These are phyloP conservation scores for Kwoniella bestiolae DNA, from an alignment of 768 basidiomycete species.

Conservation along the genomic window DNA sequence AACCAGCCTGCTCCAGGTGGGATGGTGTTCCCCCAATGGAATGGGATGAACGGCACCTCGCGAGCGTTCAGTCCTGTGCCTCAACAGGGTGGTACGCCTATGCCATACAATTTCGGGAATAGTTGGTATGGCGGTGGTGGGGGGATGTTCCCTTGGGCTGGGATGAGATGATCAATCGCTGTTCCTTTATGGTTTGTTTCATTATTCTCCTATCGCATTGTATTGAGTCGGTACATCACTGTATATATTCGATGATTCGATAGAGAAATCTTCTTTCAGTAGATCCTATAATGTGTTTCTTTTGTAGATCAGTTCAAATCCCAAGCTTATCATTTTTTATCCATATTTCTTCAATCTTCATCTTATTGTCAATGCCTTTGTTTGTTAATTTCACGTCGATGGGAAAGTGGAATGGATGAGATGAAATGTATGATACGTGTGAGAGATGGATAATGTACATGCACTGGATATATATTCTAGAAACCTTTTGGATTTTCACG, in stretches of 20 bases:
- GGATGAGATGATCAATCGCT: conserved; percentile 22
- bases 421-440: not conserved
- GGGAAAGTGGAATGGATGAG: not conserved
- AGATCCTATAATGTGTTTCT: not conserved
- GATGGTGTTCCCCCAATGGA: conserved; percentile 1
- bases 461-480: conserved; percentile 58
- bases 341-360: not conserved
- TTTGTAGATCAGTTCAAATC: not conserved
- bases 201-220: no score
- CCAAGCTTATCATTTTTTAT: not conserved
- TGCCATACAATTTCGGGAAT: conserved; percentile 20
- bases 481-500: conserved; percentile 91
- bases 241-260: no score
- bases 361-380: no score
- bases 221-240: no score
- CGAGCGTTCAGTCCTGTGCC: conserved; percentile 10
- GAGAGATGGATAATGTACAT: not conserved
- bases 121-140: conserved; percentile 22
- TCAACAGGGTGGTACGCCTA: not conserved
- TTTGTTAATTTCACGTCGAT: not conserved
- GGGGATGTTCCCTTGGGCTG: conserved; percentile 17
- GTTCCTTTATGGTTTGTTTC: not conserved
- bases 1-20: conserved; percentile 4
- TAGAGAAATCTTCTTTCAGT: no score
- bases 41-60: not conserved